Evolutionary conservation across 2,329 filamentous ascomycete genomes (phyloP).

Genomic region (Phialemoniopsis sp.): DNA sequence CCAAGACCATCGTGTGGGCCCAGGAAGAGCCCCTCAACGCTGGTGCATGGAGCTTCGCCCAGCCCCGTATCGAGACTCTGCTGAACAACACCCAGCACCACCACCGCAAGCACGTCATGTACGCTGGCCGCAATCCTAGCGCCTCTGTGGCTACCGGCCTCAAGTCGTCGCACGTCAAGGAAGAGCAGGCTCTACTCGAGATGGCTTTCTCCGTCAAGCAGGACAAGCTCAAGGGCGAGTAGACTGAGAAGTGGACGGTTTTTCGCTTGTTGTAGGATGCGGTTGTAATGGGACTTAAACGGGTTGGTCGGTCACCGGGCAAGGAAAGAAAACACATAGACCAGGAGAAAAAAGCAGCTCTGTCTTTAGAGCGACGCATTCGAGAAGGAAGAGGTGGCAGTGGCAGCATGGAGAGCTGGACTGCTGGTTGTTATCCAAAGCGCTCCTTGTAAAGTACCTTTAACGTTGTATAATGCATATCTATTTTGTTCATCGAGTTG

Average conservation of each 20-base stretch:
- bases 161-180: slow-evolving; percentile 84
- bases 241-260: slow-evolving; percentile 15
- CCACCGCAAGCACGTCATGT: slow-evolving; percentile 93
- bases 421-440: background rate
- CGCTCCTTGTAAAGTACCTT: background rate
- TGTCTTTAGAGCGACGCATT: no score
- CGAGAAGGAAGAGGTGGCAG: no score
- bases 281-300: no score
- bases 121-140: slow-evolving; percentile 89
- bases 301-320: no score
- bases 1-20: slow-evolving; percentile 93
- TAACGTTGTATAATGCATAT: no score
- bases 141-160: slow-evolving; percentile 91
- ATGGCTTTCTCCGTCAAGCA: slow-evolving; percentile 61
- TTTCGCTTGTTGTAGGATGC: background rate
- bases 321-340: no score
- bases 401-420: no score
- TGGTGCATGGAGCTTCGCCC: slow-evolving; percentile 94
- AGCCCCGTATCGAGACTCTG: slow-evolving; percentile 94
- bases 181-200: slow-evolving; percentile 80
- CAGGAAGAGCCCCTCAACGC: slow-evolving; percentile 98
- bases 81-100: slow-evolving; percentile 91
- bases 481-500: no score
- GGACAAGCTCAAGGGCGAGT: slow-evolving; percentile 67
- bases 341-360: no score